phyloP scores from a whole-genome alignment of 164 flowering plant species.

The Annona cherimola region DNA sequence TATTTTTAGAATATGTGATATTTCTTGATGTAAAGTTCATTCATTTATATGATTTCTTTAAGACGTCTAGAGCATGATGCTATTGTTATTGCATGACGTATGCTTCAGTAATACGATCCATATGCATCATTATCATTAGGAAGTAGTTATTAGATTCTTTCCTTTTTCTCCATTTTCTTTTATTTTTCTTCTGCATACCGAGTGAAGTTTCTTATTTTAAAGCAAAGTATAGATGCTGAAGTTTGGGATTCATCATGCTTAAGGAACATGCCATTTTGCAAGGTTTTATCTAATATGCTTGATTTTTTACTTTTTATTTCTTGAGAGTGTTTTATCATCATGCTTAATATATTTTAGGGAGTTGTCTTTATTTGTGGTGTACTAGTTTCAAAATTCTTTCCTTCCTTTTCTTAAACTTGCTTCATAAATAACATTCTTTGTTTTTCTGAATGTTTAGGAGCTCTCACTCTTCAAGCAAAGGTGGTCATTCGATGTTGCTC shows the following conservation, averaged over 20 bases:
- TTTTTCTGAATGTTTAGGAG: constrained; percentile 18
- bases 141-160: background rate
- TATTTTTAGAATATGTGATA: no score
- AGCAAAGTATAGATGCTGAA: constrained; percentile 2
- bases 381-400: background rate
- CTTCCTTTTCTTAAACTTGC: background rate
- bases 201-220: background rate
- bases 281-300: background rate
- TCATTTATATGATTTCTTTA: no score
- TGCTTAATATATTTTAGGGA: background rate
- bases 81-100: no score
- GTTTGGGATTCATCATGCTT: background rate
- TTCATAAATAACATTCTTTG: background rate
- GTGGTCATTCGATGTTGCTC: constrained; percentile 14
- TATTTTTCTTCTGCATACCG: background rate
- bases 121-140: no score
- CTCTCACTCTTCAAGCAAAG: constrained; percentile 17
- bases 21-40: no score
- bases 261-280: background rate
- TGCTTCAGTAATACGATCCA: no score
- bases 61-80: no score
- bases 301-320: background rate
- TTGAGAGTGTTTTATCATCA: background rate
- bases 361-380: background rate
- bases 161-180: background rate